Conservation (phyloP, 306 rosid species). For the Comarum palustre region DNA sequence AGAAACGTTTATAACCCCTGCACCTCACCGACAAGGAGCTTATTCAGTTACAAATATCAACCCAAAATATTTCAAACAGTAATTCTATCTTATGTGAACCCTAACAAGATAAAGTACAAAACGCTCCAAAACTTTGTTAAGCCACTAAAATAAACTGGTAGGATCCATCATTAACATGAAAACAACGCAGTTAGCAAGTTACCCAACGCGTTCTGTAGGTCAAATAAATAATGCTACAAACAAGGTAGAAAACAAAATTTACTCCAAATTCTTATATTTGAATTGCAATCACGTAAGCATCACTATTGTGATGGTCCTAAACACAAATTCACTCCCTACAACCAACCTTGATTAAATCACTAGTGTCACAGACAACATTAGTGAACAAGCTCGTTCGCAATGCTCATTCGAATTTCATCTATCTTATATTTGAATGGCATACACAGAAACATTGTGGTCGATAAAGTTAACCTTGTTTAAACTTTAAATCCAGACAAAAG, state of each 20-base stretch:
- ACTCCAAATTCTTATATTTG: background rate
- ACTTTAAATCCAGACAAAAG: no score
- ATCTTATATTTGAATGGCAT: background rate
- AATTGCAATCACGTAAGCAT: background rate
- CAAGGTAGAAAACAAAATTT: background rate
- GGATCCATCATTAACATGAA: background rate
- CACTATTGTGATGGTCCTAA: background rate
- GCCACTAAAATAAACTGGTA: background rate
- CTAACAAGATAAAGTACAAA: background rate
- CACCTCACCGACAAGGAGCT: slow-evolving; percentile 10
- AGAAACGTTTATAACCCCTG: slow-evolving; percentile 71
- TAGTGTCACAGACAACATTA: background rate
- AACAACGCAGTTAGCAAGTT: background rate
- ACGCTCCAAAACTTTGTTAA: background rate
- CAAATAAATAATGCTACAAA: background rate
- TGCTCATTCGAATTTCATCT: background rate
- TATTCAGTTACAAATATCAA: slow-evolving; percentile 8
- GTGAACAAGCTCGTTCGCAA: background rate
- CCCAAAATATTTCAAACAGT: slow-evolving; percentile 4
- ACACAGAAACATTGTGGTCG: background rate
- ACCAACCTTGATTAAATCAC: background rate
- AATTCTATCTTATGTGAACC: background rate
- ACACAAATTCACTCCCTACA: no score
- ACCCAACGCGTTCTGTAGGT: background rate
- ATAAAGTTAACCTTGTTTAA: no score